Evolutionary conservation across 148 eudicot genomes (phyloP), one percentile per base, ranked within the genome.

Genomic region (Cornus kousa): DNA sequence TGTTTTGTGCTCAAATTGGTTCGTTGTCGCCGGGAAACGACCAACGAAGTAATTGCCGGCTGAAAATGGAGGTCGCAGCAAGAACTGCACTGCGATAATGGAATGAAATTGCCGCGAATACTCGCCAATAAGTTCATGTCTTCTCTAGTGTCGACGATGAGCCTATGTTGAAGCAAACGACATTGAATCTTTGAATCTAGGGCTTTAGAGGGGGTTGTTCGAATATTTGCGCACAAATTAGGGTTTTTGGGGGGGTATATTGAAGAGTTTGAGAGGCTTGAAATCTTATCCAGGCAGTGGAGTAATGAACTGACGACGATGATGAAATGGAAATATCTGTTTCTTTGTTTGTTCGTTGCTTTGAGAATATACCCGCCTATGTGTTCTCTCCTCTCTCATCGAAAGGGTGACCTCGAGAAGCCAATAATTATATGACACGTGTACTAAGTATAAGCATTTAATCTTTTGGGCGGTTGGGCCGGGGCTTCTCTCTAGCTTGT

Each of bases 101-200:
- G 87, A 75, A 88, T 32, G 37, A 86, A 78, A 82, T 79, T 89
- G 73, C 89, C 89, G 74, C 89, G 81, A 80, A 87, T 67, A 76
- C 83, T 71, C 24, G 84, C 80, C 50, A 89, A 80, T 46, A 86
- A 40, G 74, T 83, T 85, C 98, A 95, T 94, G 0, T 76, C 35
- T 64, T 39, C 43, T 19, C 4, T 9, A 14, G 70, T 11, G 0
- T 59, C 39, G 23, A 20, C 4, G n/a, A 78, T 57, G 59, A 68
- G 68, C 20, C 12, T 72, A 71, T 9, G 22, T 4, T 19, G n/a
- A 4, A 76, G 76, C 35, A 9, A 33, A 32, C n/a, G 71, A 67
- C 76, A 70, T 71, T 65, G 74, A 66, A 72, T 62, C 70, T 43
- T n/a, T 10, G 80, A 14, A 33, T 10, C 72, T 77, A 70, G 73